Conservation (phyloP, 139 green algal genomes). For the Haematococcus sp. region DNA sequence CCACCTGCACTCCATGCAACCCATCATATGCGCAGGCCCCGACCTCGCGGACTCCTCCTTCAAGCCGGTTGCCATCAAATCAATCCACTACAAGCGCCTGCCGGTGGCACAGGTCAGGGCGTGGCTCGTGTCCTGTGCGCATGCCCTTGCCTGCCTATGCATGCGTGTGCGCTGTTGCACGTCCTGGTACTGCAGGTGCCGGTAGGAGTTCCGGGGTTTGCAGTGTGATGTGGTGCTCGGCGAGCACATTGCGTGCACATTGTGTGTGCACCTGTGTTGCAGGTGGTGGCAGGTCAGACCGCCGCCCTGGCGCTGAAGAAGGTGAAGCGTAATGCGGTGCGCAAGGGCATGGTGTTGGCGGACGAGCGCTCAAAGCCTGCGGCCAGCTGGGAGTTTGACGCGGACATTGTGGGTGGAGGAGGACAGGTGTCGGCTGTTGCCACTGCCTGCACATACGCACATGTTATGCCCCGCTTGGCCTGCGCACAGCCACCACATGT, state of each 20-base stretch:
- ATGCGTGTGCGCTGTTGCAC: too few relatives aligned
- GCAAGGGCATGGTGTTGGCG: conserved; percentile 92
- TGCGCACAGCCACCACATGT: too few relatives aligned
- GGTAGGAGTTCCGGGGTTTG: too few relatives aligned
- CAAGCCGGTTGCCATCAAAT: conserved; percentile 79
- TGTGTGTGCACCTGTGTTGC: too few relatives aligned
- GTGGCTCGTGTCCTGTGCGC: neutral
- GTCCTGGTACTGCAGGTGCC: too few relatives aligned
- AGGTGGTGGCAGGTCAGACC: conserved; percentile 85
- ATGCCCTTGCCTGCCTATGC: neutral
- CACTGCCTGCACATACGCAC: too few relatives aligned
- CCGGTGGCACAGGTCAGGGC: conserved; percentile 47
- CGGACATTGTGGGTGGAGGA: too few relatives aligned
- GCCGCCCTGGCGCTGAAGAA: conserved; percentile 87
- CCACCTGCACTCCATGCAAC: conserved; percentile 44
- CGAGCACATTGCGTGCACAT: neutral
- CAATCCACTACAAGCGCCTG: conserved; percentile 87
- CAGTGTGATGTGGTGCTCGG: too few relatives aligned
- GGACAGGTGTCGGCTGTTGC: too few relatives aligned
- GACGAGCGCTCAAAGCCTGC: conserved; percentile 57
- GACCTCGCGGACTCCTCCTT: conserved; percentile 80
- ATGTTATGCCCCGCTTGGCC: too few relatives aligned
- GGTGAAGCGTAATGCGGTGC: conserved; percentile 71
- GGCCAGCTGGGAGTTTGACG: conserved; percentile 86
- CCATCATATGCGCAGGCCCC: conserved; percentile 44